A percentile compares a stretch with the other conserved stretches of the same genome.
These are phyloP conservation scores for Tetracladium setigerum DNA, from an alignment of 495 filamentous ascomycete genomes.

Conservation along the genomic window DNA sequence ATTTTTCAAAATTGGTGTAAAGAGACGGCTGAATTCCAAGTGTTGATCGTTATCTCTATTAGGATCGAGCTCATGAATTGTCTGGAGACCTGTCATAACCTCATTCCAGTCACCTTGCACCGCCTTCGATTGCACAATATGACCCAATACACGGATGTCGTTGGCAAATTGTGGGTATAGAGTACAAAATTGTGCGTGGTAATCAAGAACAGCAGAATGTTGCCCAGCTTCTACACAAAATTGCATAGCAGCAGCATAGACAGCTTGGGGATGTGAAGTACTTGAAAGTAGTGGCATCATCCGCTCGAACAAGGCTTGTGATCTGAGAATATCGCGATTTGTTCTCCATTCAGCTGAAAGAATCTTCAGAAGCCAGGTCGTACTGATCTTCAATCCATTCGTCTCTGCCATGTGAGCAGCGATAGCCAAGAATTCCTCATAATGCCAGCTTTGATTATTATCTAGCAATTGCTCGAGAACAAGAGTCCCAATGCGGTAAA, in stretches of 20 bases:
- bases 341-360: constrained; percentile 17
- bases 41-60: constrained; percentile 1
- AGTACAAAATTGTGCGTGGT: constrained; percentile 7
- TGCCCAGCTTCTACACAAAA: constrained; percentile 20
- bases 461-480: constrained; percentile 13
- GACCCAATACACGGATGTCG: constrained; percentile 19
- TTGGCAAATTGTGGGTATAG: background rate
- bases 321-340: constrained; percentile 6
- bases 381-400: constrained; percentile 1
- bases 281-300: background rate
- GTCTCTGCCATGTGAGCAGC: constrained; percentile 9
- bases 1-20: constrained; percentile 36
- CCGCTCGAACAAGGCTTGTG: constrained; percentile 14
- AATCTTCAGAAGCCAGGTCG: constrained; percentile 14
- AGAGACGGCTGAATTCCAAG: constrained; percentile 21
- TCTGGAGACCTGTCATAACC: constrained; percentile 28
- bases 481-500: constrained; percentile 1
- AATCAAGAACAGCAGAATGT: constrained; percentile 5
- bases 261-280: constrained; percentile 8
- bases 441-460: background rate
- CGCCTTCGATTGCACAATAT: constrained; percentile 32
- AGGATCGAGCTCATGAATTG: constrained; percentile 20
- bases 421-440: constrained; percentile 10
- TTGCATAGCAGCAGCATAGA: constrained; percentile 19
- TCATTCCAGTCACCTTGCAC: constrained; percentile 37